Evolutionary conservation across 768 basidiomycete genomes (phyloP).

Genomic region (Asterophora lycoperdoides): DNA sequence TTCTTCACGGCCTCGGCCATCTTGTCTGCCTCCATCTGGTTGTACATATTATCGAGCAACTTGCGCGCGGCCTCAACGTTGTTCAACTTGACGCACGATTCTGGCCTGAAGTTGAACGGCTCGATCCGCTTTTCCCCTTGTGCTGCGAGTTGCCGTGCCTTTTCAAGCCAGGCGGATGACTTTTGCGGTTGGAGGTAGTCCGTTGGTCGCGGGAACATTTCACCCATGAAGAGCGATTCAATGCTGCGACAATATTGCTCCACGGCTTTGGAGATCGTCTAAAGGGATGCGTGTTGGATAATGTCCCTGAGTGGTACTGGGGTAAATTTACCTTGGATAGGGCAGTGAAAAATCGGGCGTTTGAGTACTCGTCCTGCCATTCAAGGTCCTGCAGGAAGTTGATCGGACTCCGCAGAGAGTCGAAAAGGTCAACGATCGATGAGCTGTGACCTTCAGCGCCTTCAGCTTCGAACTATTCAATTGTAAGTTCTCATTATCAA

Average conservation of each 20-base stretch:
- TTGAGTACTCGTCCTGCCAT: constrained; percentile 89
- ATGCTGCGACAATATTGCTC: constrained; percentile 88
- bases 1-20: constrained; percentile 60
- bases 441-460: constrained; percentile 83
- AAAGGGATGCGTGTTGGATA: not conserved
- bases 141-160: constrained; percentile 70
- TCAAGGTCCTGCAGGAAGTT: constrained; percentile 83
- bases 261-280: constrained; percentile 90
- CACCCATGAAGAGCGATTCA: constrained; percentile 87
- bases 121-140: constrained; percentile 88
- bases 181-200: constrained; percentile 83
- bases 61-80: constrained; percentile 91
- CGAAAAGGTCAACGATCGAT: constrained; percentile 96
- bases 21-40: constrained; percentile 85
- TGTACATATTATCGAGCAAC: constrained; percentile 92
- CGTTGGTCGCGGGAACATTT: constrained; percentile 85
- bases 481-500: constrained; percentile 2
- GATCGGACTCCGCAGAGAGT: constrained; percentile 87
- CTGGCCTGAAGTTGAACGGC: constrained; percentile 89
- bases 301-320: no score
- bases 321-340: constrained; percentile 67
- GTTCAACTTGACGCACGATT: constrained; percentile 97
- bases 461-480: constrained; percentile 67
- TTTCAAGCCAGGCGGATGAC: constrained; percentile 85
- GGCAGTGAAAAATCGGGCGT: constrained; percentile 85